Conservation (phyloP, 306 rosid genomes). For the Ormosia emarginata region DNA sequence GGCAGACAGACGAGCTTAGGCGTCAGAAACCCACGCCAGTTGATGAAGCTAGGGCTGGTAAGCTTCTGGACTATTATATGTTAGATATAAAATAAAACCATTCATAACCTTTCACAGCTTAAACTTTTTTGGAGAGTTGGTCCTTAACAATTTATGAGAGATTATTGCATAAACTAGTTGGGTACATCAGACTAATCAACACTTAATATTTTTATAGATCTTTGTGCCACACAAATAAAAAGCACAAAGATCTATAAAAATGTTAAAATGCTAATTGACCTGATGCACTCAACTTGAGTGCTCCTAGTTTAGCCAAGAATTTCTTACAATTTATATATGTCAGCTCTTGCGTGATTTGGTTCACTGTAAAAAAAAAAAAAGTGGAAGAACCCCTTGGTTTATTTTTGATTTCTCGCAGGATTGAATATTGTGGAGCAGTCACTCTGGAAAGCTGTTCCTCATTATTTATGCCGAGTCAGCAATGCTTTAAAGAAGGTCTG, state of each 20-base stretch:
- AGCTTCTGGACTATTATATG: slow-evolving; percentile 12
- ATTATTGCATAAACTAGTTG: too few relatives aligned
- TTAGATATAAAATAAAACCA: too few relatives aligned
- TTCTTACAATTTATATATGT: neutral
- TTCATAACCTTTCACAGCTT: neutral
- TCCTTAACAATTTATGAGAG: neutral
- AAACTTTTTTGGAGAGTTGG: neutral
- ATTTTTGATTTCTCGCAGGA: slow-evolving; percentile 46
- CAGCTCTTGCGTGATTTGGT: slow-evolving; percentile 13
- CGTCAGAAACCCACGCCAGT: slow-evolving; percentile 92
- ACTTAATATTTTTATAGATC: too few relatives aligned
- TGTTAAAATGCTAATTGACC: too few relatives aligned
- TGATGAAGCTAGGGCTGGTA: slow-evolving; percentile 97
- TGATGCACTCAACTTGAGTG: too few relatives aligned
- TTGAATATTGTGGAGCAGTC: slow-evolving; percentile 95
- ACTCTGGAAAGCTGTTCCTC: slow-evolving; percentile 98
- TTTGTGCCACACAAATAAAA: too few relatives aligned
- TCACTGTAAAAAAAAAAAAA: neutral
- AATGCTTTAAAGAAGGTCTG: slow-evolving; percentile 88
- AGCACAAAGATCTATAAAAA: too few relatives aligned
- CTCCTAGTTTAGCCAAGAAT: too few relatives aligned
- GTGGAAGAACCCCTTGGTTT: neutral
- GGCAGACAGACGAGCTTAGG: slow-evolving; percentile 98
- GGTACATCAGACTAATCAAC: too few relatives aligned
- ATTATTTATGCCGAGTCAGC: slow-evolving; percentile 90